These are phyloP conservation scores for Jacaranda copaia DNA, from an alignment of 257 asterid genomes.

Conservation along the genomic window DNA sequence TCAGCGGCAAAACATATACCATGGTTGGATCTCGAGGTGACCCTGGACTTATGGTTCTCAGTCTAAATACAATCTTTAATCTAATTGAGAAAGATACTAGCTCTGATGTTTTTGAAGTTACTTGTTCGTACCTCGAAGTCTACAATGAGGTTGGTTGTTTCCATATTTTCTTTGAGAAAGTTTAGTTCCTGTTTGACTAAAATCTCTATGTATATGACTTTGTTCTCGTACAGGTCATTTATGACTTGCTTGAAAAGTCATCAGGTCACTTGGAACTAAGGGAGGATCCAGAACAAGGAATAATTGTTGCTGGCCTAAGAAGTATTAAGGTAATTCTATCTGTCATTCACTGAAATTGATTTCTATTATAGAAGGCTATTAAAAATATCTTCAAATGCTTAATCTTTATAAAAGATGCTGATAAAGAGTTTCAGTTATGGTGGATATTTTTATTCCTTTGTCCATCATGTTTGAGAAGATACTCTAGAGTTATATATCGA, in stretches of 20 bases:
- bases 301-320: slow-evolving; percentile 89
- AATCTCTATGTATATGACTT: slow-evolving; percentile 33
- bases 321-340: slow-evolving; percentile 69
- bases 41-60: slow-evolving; percentile 98
- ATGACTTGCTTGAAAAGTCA: slow-evolving; percentile 91
- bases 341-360: slow-evolving; percentile 27
- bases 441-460: background rate
- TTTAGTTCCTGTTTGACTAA: slow-evolving; percentile 16
- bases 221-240: slow-evolving; percentile 73
- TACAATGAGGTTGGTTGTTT: slow-evolving; percentile 82
- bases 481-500: slow-evolving; percentile 18
- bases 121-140: slow-evolving; percentile 96
- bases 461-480: slow-evolving; percentile 22
- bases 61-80: slow-evolving; percentile 85
- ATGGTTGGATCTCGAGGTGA: slow-evolving; percentile 94
- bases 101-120: slow-evolving; percentile 76
- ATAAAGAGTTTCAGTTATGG: slow-evolving; percentile 17
- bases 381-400: slow-evolving; percentile 23
- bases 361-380: background rate
- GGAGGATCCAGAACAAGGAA: slow-evolving; percentile 96
- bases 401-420: slow-evolving; percentile 25
- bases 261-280: slow-evolving; percentile 94
- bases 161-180: slow-evolving; percentile 26
- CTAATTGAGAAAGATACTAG: slow-evolving; percentile 71
- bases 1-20: slow-evolving; percentile 96